Conservation (phyloP, 2,329 filamentous ascomycete species). For the Hansfordia pulvinata region DNA sequence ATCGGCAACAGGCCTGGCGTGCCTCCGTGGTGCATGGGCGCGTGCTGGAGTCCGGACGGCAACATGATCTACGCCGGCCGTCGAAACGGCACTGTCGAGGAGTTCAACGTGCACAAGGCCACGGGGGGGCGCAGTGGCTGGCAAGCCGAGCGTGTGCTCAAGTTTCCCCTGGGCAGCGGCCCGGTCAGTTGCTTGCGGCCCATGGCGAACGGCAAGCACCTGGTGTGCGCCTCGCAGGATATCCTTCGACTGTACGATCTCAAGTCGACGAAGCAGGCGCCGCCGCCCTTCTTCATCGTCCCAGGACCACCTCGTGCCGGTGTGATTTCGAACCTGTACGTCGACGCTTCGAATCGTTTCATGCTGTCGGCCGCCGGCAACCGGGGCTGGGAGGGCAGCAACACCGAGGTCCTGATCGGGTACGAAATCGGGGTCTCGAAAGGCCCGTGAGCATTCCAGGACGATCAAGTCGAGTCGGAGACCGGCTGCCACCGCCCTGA, state of each 20-base stretch:
- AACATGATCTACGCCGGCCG: conserved; percentile 91
- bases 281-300: conserved; percentile 90
- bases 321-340: conserved; percentile 72
- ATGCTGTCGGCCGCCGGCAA: conserved; percentile 90
- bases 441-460: no score
- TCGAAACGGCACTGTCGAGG: conserved; percentile 85
- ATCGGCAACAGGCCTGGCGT: conserved; percentile 62
- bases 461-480: no score
- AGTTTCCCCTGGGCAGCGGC: conserved; percentile 79
- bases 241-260: conserved; percentile 90
- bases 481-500: no score
- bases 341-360: conserved; percentile 78
- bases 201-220: conserved; percentile 86
- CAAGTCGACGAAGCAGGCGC: conserved; percentile 58
- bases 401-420: conserved; percentile 81
- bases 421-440: conserved; percentile 63
- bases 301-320: conserved; percentile 75
- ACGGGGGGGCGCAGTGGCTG: conserved; percentile 47
- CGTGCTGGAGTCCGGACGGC: conserved; percentile 90
- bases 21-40: conserved; percentile 95
- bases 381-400: conserved; percentile 83
- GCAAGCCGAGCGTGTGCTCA: conserved; percentile 65
- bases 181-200: conserved; percentile 76
- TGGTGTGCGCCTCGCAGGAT: conserved; percentile 87
- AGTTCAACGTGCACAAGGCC: conserved; percentile 76